Percentiles rank a stretch among this genome's conserved stretches.
Conservation (phyloP, 2,329 filamentous ascomycete genomes). For the Fusarium robinianum region DNA sequence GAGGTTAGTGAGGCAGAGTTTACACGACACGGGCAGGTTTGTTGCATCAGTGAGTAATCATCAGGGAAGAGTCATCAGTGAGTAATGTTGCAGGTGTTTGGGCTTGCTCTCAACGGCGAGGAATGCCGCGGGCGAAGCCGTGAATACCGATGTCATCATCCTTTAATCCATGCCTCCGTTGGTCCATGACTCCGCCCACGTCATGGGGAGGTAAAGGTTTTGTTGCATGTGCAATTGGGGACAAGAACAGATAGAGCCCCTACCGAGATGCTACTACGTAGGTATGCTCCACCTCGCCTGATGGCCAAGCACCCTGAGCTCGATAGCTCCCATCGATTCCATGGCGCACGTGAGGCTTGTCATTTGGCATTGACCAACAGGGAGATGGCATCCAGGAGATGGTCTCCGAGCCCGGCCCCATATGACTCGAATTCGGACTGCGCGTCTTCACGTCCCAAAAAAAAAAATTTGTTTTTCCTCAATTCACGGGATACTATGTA, state of each 20-base stretch:
- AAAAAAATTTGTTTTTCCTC: background rate
- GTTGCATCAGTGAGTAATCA: background rate
- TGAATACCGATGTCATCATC: too few species aligned
- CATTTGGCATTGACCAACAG: constrained; percentile 19
- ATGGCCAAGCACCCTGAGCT: constrained; percentile 1
- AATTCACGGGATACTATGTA: background rate
- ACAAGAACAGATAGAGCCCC: too few species aligned
- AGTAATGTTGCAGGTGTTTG: too few species aligned
- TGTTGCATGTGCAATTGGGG: constrained; percentile 9
- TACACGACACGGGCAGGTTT: background rate
- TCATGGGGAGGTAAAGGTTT: constrained; percentile 6
- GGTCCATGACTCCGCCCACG: background rate
- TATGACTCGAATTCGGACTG: background rate
- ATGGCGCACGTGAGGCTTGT: background rate
- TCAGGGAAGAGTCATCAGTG: too few species aligned
- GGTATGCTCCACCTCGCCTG: constrained; percentile 13
- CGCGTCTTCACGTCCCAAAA: too few species aligned
- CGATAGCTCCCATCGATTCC: background rate
- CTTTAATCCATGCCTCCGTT: background rate
- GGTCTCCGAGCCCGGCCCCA: background rate
- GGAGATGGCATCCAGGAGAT: background rate
- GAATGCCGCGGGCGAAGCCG: too few species aligned
- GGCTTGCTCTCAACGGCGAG: too few species aligned
- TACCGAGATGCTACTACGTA: too few species aligned
- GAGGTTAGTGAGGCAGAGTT: constrained; percentile 23